A percentile compares a stretch with the other conserved stretches of the same genome.
Conservation (phyloP, 2,329 filamentous ascomycete genomes). For the Penicillium sp. region DNA sequence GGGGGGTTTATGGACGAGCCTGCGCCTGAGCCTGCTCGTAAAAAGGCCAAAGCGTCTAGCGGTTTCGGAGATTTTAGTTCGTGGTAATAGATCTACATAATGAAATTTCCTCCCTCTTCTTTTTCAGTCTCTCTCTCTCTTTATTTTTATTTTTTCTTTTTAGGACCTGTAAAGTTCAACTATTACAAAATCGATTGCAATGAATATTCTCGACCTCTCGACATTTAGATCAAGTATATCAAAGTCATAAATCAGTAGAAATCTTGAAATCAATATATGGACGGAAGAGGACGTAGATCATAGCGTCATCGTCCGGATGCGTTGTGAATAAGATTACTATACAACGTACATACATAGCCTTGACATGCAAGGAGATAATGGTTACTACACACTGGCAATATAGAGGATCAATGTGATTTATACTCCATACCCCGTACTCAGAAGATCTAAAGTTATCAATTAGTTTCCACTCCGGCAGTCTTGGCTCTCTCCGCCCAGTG, state of each 20-base stretch:
- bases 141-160: too few species aligned
- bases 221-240: too few species aligned
- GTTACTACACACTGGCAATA: too few species aligned
- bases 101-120: too few species aligned
- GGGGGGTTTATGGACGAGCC: slow-evolving; percentile 62
- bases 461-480: slow-evolving; percentile 1
- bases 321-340: not conserved
- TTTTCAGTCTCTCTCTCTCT: too few species aligned
- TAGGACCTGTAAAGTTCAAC: not conserved
- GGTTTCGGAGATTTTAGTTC: slow-evolving; percentile 94
- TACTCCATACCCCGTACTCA: not conserved
- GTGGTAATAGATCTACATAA: slow-evolving; percentile 60
- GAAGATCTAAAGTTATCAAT: not conserved
- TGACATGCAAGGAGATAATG: too few species aligned
- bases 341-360: too few species aligned
- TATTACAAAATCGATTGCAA: not conserved
- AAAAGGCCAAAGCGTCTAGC: slow-evolving; percentile 68
- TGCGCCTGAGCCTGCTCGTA: slow-evolving; percentile 68
- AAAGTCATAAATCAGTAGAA: too few species aligned
- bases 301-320: slow-evolving; percentile 7
- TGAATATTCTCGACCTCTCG: not conserved
- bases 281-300: not conserved
- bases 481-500: slow-evolving; percentile 13
- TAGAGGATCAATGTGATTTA: not conserved
- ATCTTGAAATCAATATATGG: not conserved